phyloP scores from a whole-genome alignment of 805 yeast genomes.

The Teunomyces lycoperdinae region DNA sequence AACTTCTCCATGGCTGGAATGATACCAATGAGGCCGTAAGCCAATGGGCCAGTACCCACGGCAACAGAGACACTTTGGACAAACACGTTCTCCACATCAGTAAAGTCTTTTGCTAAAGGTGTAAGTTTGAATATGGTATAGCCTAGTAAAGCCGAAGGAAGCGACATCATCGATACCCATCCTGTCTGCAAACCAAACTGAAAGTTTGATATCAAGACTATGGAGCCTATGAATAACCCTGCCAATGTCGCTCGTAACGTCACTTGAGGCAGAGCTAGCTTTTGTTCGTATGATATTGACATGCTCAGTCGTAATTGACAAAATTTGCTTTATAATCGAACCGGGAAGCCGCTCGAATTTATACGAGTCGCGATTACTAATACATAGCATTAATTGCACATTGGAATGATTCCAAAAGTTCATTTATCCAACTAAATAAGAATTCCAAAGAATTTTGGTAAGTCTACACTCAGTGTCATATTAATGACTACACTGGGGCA shows the following conservation, averaged over 20 bases:
- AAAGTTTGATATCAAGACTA: constrained; percentile 84
- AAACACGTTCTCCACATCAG: constrained; percentile 93
- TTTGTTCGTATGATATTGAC: constrained; percentile 26
- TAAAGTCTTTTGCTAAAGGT: constrained; percentile 44
- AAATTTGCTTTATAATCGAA: not conserved
- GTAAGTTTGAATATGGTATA: constrained; percentile 72
- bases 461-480: too few relatives aligned
- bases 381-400: not conserved
- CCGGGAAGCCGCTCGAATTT: not conserved
- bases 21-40: constrained; percentile 93
- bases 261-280: constrained; percentile 58
- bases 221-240: constrained; percentile 82
- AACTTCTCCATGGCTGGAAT: constrained; percentile 94
- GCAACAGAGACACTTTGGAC: constrained; percentile 94
- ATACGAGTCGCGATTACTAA: not conserved
- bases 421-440: not conserved
- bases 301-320: not conserved
- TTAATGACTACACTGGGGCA: too few relatives aligned
- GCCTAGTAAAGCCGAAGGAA: constrained; percentile 88
- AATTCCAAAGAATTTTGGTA: not conserved
- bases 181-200: constrained; percentile 97
- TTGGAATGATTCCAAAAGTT: not conserved
- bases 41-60: constrained; percentile 95
- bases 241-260: constrained; percentile 71
- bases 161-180: constrained; percentile 99